Conservation (phyloP, 208 protist species). For the Acanthamoeba sp. region DNA sequence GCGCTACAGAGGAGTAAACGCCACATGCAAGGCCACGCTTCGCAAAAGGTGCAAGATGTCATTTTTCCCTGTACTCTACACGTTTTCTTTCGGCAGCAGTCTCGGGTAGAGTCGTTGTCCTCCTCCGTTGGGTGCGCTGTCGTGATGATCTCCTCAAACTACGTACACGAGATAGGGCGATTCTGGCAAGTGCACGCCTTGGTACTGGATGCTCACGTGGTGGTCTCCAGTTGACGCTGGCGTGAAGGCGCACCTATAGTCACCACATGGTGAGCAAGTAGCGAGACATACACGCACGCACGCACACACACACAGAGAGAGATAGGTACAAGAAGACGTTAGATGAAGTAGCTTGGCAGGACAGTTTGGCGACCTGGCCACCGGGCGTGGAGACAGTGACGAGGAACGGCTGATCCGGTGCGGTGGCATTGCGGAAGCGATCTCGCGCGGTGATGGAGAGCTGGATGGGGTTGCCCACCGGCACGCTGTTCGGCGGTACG, state of each 20-base stretch:
- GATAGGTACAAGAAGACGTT: slow-evolving; percentile 22
- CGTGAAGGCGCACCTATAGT: not conserved
- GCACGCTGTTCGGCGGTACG: slow-evolving; percentile 1
- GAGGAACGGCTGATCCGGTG: not conserved
- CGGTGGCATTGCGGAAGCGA: slow-evolving; percentile 18
- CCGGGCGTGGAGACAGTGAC: not conserved
- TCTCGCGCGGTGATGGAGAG: slow-evolving; percentile 44
- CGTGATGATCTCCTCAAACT: not conserved
- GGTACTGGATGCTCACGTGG: slow-evolving; percentile 22
- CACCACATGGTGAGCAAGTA: not conserved
- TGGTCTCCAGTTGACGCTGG: not conserved
- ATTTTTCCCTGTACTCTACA: not conserved
- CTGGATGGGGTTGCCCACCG: slow-evolving; percentile 39
- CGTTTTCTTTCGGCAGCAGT: not conserved
- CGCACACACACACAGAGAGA: not conserved
- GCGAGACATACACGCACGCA: not conserved
- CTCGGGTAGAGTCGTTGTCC: too few relatives aligned
- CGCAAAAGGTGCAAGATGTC: too few relatives aligned
- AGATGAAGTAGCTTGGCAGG: slow-evolving; percentile 26
- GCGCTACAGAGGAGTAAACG: not conserved
- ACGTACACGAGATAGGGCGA: not conserved
- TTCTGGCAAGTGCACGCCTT: not conserved
- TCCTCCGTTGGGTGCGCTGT: too few relatives aligned
- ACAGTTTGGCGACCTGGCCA: slow-evolving; percentile 29
- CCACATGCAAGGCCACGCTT: too few relatives aligned